Evolutionary conservation across 2,329 filamentous ascomycete species (phyloP).

Genomic region (Colletotrichum chlorophyti): DNA sequence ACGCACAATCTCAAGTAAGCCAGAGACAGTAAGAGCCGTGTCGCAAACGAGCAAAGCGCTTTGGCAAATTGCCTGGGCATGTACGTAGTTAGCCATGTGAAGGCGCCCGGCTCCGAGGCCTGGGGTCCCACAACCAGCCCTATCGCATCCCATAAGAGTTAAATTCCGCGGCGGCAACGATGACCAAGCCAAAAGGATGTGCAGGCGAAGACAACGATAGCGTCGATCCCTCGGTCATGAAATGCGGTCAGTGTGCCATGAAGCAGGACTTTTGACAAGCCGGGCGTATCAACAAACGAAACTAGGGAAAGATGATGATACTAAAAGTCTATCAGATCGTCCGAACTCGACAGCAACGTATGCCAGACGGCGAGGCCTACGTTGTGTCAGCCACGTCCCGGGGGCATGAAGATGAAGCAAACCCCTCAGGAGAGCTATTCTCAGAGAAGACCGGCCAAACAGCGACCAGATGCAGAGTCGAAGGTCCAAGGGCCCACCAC

Average conservation of each 20-base stretch:
- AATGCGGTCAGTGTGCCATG: background rate
- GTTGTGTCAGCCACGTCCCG: background rate
- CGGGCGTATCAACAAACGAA: background rate
- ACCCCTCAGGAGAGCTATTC: background rate
- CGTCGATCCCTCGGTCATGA: background rate
- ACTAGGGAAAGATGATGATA: background rate
- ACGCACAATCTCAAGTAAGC: too few species aligned
- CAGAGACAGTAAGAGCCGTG: background rate
- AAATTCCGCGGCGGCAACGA: background rate
- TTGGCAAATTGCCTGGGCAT: background rate
- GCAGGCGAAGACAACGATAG: background rate
- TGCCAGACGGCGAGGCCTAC: too few species aligned
- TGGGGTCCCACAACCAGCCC: conserved; percentile 11
- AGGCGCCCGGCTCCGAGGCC: background rate
- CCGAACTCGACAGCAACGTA: too few species aligned
- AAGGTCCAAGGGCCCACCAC: background rate
- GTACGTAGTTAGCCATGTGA: background rate
- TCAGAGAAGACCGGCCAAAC: background rate
- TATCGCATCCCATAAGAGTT: background rate
- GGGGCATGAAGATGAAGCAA: conserved; percentile 4
- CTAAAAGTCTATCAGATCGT: background rate
- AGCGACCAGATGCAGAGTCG: background rate
- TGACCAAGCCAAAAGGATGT: background rate
- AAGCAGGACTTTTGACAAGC: background rate
- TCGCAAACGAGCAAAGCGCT: background rate